phyloP scores from a whole-genome alignment of 345 rosid species.

The Kandelia obovata region DNA sequence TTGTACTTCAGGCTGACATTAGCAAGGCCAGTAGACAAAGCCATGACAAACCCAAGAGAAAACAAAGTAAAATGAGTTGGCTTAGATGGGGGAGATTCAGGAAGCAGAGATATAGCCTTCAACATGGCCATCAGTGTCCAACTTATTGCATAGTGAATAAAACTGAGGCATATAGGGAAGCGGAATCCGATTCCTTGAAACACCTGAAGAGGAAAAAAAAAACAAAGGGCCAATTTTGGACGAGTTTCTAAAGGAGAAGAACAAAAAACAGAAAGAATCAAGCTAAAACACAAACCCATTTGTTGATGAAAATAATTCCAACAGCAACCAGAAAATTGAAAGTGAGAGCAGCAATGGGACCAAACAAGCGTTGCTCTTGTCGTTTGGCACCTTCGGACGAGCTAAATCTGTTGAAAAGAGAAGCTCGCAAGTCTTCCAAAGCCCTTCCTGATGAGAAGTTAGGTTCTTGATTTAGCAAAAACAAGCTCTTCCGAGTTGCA shows the following conservation, averaged over 20 bases:
- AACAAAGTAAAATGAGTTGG: conserved; percentile 50
- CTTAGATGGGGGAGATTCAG: conserved; percentile 71
- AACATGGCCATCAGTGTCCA: conserved; percentile 79
- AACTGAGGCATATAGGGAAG: conserved; percentile 81
- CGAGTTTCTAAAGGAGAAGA: background rate
- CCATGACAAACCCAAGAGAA: conserved; percentile 84
- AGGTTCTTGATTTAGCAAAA: no score
- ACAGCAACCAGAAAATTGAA: conserved; percentile 80
- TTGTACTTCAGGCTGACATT: conserved; percentile 96
- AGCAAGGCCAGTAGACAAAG: conserved; percentile 93
- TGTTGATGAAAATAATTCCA: conserved; percentile 76
- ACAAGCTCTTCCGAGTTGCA: no score
- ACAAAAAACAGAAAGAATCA: background rate
- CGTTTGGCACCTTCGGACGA: conserved; percentile 57
- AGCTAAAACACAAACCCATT: conserved; percentile 51
- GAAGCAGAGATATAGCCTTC: conserved; percentile 63
- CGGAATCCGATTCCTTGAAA: conserved; percentile 81
- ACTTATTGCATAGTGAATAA: conserved; percentile 78
- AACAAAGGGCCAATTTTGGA: background rate
- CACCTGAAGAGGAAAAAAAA: conserved; percentile 42
- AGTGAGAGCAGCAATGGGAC: conserved; percentile 65
- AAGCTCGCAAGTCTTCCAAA: conserved; percentile 65
- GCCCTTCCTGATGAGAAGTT: conserved; percentile 49
- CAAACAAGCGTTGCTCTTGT: conserved; percentile 57
- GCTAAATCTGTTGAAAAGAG: conserved; percentile 59